Percentiles rank a stretch among this genome's conserved stretches.
Conservation (phyloP, 495 filamentous ascomycete species). For the Penicillium taxi region DNA sequence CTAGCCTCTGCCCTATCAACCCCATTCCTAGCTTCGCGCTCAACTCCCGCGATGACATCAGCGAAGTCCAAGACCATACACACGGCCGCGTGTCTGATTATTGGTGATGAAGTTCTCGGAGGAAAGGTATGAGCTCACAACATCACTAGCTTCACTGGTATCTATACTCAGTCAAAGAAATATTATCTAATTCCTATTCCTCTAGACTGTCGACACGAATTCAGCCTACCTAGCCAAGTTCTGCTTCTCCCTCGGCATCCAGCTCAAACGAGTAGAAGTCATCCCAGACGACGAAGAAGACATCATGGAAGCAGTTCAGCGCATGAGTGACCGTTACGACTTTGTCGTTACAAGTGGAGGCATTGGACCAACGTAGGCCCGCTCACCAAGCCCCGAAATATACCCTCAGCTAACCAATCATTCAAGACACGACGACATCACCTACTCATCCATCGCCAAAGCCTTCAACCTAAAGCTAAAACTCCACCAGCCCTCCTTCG, state of each 20-base stretch:
- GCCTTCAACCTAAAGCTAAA: conserved; percentile 71
- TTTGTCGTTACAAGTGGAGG: conserved; percentile 92
- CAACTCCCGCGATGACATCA: conserved; percentile 47
- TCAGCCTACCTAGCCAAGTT: conserved; percentile 85
- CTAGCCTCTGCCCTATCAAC: conserved; percentile 29
- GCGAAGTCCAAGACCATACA: conserved; percentile 57
- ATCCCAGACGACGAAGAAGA: conserved; percentile 85
- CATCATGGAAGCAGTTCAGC: conserved; percentile 76
- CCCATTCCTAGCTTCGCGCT: conserved; percentile 20
- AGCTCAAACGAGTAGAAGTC: conserved; percentile 81
- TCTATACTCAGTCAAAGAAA: neutral
- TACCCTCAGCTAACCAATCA: neutral
- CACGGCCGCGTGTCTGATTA: conserved; percentile 90
- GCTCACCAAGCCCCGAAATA: conserved; percentile 1
- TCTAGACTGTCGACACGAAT: conserved; percentile 80
- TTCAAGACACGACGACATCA: conserved; percentile 88
- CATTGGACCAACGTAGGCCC: conserved; percentile 80
- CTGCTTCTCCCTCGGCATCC: conserved; percentile 87
- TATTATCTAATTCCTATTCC: neutral
- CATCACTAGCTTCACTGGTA: neutral
- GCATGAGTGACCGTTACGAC: conserved; percentile 85
- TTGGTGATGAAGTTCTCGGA: conserved; percentile 94
- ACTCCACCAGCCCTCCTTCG: conserved; percentile 66
- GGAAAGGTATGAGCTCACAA: conserved; percentile 60
- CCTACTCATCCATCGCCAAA: conserved; percentile 86